Evolutionary conservation across 192 early-diverging fungal genomes (phyloP).

Genomic region (Powellomyces hirtus): DNA sequence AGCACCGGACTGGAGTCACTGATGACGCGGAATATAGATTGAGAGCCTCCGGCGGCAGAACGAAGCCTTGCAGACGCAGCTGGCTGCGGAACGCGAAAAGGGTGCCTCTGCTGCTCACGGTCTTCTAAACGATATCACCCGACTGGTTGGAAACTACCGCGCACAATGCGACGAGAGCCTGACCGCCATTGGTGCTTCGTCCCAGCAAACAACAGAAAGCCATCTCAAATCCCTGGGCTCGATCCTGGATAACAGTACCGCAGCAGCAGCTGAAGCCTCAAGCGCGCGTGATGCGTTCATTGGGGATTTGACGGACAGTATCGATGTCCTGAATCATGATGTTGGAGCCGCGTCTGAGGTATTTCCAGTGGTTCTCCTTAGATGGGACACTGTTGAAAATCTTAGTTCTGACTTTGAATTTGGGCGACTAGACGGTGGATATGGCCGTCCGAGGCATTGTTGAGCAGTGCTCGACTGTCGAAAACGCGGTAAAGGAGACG

Average conservation of each 20-base stretch:
- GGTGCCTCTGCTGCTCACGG: conserved; percentile 2
- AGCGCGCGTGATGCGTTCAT: background rate
- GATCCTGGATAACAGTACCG: background rate
- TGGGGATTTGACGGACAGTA: background rate
- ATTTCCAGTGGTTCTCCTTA: background rate
- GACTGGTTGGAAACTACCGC: conserved; percentile 26
- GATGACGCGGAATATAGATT: conserved; percentile 15
- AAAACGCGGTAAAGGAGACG: conserved; percentile 1
- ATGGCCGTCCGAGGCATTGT: conserved; percentile 1
- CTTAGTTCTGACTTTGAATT: no score
- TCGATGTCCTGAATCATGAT: background rate
- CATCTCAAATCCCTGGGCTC: background rate
- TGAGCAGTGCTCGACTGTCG: conserved; percentile 14
- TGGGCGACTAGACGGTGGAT: conserved; percentile 1
- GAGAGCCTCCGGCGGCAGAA: conserved; percentile 29
- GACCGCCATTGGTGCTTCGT: background rate
- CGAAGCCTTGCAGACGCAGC: conserved; percentile 11
- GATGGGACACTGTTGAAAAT: no score
- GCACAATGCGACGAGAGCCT: conserved; percentile 4
- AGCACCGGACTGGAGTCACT: background rate
- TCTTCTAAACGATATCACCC: conserved; percentile 25
- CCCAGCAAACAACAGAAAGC: background rate
- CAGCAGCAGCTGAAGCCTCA: background rate
- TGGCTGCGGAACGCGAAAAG: conserved; percentile 5
- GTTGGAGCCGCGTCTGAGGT: background rate